A percentile compares a stretch with the other conserved stretches of the same genome.
Conservation (phyloP, 2,329 filamentous ascomycete genomes). For the Fusarium metavorans region DNA sequence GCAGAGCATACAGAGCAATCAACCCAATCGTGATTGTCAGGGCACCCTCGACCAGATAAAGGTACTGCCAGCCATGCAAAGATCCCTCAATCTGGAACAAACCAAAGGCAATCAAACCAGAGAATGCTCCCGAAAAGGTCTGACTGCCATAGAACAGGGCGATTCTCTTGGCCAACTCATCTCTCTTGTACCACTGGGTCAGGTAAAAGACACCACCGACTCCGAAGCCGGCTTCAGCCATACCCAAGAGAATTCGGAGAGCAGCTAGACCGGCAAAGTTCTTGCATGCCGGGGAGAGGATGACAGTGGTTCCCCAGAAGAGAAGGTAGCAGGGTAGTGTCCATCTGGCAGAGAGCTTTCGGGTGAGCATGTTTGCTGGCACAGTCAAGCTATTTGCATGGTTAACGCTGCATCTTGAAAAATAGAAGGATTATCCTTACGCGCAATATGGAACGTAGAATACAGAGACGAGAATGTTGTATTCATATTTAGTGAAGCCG, state of each 20-base stretch:
- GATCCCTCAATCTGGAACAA: background rate
- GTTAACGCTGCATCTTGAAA: background rate
- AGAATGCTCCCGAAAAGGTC: background rate
- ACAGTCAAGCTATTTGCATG: background rate
- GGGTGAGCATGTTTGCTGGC: constrained; percentile 2
- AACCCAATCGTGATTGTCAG: background rate
- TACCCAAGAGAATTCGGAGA: background rate
- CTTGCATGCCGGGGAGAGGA: background rate
- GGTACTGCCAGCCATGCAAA: background rate
- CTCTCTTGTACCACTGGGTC: background rate
- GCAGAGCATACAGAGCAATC: background rate
- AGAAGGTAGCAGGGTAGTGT: background rate
- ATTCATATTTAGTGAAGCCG: background rate
- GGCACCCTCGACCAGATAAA: background rate
- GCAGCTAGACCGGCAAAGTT: background rate
- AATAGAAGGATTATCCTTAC: background rate
- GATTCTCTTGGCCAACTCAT: background rate
- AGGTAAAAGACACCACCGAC: background rate
- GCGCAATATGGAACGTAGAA: background rate
- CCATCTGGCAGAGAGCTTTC: constrained; percentile 1
- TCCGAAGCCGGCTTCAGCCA: background rate
- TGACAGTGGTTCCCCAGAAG: constrained; percentile 3
- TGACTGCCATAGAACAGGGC: background rate
- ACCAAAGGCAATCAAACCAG: background rate
- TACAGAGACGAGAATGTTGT: background rate